phyloP scores from a whole-genome alignment of 257 asterid species.

The Penstemon davidsonii region DNA sequence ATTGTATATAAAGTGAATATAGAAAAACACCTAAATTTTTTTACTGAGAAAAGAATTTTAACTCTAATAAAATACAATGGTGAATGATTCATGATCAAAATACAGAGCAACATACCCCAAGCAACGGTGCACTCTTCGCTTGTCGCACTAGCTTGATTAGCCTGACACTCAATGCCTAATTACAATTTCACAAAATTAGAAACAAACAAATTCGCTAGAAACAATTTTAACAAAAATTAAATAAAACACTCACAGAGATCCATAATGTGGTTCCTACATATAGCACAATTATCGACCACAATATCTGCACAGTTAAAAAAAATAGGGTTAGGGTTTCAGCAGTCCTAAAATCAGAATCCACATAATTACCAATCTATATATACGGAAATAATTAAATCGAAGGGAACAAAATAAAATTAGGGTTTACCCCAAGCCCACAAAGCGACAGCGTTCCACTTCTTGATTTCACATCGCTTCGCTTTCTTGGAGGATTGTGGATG shows the following conservation, averaged over 20 bases:
- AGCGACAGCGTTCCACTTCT: constrained; percentile 91
- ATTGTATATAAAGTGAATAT: not conserved
- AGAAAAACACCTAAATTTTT: not conserved
- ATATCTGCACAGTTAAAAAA: constrained; percentile 59
- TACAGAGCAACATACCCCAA: constrained; percentile 73
- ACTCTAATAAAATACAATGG: not conserved
- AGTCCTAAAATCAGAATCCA: constrained; percentile 7
- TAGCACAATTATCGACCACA: constrained; percentile 94
- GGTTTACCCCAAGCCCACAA: constrained; percentile 94
- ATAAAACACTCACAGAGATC: constrained; percentile 74
- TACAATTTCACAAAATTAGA: constrained; percentile 9
- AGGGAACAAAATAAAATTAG: constrained; percentile 12
- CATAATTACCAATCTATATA: not conserved
- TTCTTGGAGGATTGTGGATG: constrained; percentile 54
- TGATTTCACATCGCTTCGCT: constrained; percentile 75
- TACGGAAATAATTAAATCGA: not conserved
- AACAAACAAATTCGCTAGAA: constrained; percentile 9
- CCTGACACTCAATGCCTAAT: constrained; percentile 96
- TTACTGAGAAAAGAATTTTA: not conserved
- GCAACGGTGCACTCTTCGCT: constrained; percentile 99
- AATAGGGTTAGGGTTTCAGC: constrained; percentile 32
- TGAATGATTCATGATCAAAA: not conserved
- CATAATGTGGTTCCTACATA: constrained; percentile 96
- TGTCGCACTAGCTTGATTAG: constrained; percentile 97
- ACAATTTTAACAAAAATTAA: not conserved